These are phyloP conservation scores for Colletotrichum graminicola DNA, from an alignment of 2,329 filamentous ascomycete genomes.

Conservation along the genomic window DNA sequence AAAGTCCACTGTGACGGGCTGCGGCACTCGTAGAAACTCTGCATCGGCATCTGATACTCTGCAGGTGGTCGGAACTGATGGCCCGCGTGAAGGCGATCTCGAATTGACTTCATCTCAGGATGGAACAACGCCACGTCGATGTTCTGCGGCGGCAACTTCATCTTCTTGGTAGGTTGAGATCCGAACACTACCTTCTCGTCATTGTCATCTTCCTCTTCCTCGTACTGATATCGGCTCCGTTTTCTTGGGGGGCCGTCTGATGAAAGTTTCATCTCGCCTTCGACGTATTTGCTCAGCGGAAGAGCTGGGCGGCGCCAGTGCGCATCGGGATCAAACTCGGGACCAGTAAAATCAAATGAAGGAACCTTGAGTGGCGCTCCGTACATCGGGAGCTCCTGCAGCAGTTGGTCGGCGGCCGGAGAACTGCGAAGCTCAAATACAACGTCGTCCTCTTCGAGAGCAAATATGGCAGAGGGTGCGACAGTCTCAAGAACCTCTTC, in stretches of 20 bases:
- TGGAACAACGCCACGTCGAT: conserved; percentile 88
- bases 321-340: conserved; percentile 75
- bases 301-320: conserved; percentile 82
- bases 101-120: conserved; percentile 87
- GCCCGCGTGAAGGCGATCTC: conserved; percentile 89
- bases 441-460: conserved; percentile 83
- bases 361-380: conserved; percentile 72
- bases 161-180: conserved; percentile 46
- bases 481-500: conserved; percentile 61
- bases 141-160: conserved; percentile 74
- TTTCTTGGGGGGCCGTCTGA: conserved; percentile 76
- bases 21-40: conserved; percentile 90
- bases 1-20: conserved; percentile 91
- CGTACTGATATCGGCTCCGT: conserved; percentile 85
- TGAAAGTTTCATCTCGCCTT: conserved; percentile 80
- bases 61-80: conserved; percentile 95
- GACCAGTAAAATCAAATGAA: conserved; percentile 66
- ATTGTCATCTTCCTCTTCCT: conserved; percentile 76
- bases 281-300: conserved; percentile 87
- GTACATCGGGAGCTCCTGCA: conserved; percentile 86
- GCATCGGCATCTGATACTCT: conserved; percentile 89
- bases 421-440: conserved; percentile 83
- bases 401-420: conserved; percentile 78
- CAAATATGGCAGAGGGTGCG: conserved; percentile 84
- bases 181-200: conserved; percentile 57